A percentile compares a stretch with the other conserved stretches of the same genome.
Conservation (phyloP, 2,329 filamentous ascomycete genomes). For the Teratosphaeria gauchensis region DNA sequence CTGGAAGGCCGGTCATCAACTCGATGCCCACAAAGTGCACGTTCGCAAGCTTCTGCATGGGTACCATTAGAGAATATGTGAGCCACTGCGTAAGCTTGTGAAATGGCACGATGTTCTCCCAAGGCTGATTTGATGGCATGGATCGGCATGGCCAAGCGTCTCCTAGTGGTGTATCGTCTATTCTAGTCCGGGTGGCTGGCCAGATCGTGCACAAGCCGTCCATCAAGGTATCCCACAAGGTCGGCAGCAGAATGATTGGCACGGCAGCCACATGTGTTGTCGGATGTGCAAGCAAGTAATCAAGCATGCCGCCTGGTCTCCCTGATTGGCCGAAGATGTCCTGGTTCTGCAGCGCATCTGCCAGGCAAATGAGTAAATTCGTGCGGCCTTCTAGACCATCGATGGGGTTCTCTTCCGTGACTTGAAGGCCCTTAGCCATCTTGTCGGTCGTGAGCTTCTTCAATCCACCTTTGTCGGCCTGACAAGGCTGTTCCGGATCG, state of each 20-base stretch:
- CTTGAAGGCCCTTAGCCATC: constrained; percentile 76
- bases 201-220: constrained; percentile 78
- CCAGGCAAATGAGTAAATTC: constrained; percentile 65
- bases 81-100: constrained; percentile 95
- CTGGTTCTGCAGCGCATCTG: constrained; percentile 65
- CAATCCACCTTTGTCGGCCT: constrained; percentile 79
- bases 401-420: constrained; percentile 67
- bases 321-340: constrained; percentile 78
- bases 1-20: constrained; percentile 78
- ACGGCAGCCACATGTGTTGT: constrained; percentile 81
- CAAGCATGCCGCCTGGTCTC: constrained; percentile 88
- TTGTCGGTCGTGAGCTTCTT: constrained; percentile 62
- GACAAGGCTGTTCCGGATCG: constrained; percentile 67
- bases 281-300: constrained; percentile 86
- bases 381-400: constrained; percentile 79
- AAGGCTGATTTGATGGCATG: constrained; percentile 67
- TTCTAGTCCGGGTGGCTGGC: constrained; percentile 74
- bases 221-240: constrained; percentile 85
- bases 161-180: constrained; percentile 78
- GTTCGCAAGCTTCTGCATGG: constrained; percentile 71
- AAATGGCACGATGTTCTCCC: constrained; percentile 80
- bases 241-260: constrained; percentile 76
- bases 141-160: constrained; percentile 88
- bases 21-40: constrained; percentile 74
- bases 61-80: constrained; percentile 85